Evolutionary conservation across 345 rosid species (phyloP).

Genomic region (Citropsis articulata): DNA sequence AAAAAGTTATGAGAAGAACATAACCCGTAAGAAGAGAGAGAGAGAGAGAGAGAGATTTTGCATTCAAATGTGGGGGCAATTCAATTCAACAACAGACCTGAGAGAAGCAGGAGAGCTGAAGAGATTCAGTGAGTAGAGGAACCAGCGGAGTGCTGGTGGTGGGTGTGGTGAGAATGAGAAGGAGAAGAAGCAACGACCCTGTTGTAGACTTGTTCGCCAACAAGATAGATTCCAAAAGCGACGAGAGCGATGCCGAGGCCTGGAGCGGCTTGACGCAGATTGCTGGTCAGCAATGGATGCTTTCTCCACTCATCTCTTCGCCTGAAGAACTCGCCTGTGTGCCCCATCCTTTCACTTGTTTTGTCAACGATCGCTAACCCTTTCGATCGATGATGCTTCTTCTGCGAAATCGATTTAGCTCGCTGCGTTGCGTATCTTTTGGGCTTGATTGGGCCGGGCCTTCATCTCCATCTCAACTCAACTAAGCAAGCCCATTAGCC

Average conservation of each 20-base stretch:
- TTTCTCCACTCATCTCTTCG: slow-evolving; percentile 93
- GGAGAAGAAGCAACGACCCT: slow-evolving; percentile 48
- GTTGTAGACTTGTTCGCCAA: slow-evolving; percentile 86
- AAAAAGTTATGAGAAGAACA: neutral
- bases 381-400: neutral
- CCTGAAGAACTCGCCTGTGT: slow-evolving; percentile 91
- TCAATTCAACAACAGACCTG: neutral
- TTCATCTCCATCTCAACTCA: neutral
- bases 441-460: neutral
- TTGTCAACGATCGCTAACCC: slow-evolving; percentile 34
- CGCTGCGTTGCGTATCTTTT: no score
- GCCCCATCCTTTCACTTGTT: slow-evolving; percentile 35
- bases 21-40: no score
- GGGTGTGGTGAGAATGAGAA: slow-evolving; percentile 48
- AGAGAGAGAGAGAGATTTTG: neutral
- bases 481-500: neutral
- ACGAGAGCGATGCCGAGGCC: slow-evolving; percentile 87
- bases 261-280: slow-evolving; percentile 79
- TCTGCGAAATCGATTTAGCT: no score
- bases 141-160: neutral
- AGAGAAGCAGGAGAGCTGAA: neutral
- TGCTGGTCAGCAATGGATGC: slow-evolving; percentile 85
- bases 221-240: slow-evolving; percentile 86
- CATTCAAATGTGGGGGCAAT: neutral
- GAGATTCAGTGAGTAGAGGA: slow-evolving; percentile 33